Base-by-base conservation (phyloP, 352 stramenopile genomes). In the Phytophthora kernoviae region DNA sequence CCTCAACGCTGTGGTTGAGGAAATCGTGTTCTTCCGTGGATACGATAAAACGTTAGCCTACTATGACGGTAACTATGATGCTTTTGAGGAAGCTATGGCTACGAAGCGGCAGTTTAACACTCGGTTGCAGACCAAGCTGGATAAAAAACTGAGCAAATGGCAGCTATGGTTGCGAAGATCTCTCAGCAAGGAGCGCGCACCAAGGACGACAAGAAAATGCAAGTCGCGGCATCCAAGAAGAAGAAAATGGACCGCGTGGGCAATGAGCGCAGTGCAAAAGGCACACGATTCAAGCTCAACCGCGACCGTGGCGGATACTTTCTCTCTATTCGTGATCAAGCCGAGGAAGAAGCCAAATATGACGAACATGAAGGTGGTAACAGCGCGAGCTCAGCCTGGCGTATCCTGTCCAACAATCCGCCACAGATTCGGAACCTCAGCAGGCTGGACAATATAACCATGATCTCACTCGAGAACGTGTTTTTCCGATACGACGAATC, bases 1-100 rank as follows among this genome's bases (percentile, higher is more conserved):
- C 65, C 61, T 99, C 27, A 98, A 98, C 69, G 92, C 95, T 43
- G 85, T 98, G 18, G 68, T 67, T 1, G 67, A 83, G 32, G 65
- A 82, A 45, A 88, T 73, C 2, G 76, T 88, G 20, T 68, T 85
- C 47, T 84, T 88, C 53, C 74, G 77, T 10, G 74, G 65, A 1
- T 78, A 75, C 5, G 77, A 88, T 48, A 84, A 85, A 61, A 74
- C 70, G 18, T 58, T 88, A 4, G 76, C 58, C 36, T 88, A 88
- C 49, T 87, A 76, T 34, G 73, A 84, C 17, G 79, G 79, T n/a
- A 81, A 76, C 48, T 88, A 87, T 43, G 76, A 88, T 54, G 65
- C 71, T 12, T 88, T 84, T 36, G 76, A 85, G 36, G 42, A 76
- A 32, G 66, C 76, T 3, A 79, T 88, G 71, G 58, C 55, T 14